Evolutionary conservation across 2,329 filamentous ascomycete genomes (phyloP).

Genomic region (Pseudocercospora eumusae): DNA sequence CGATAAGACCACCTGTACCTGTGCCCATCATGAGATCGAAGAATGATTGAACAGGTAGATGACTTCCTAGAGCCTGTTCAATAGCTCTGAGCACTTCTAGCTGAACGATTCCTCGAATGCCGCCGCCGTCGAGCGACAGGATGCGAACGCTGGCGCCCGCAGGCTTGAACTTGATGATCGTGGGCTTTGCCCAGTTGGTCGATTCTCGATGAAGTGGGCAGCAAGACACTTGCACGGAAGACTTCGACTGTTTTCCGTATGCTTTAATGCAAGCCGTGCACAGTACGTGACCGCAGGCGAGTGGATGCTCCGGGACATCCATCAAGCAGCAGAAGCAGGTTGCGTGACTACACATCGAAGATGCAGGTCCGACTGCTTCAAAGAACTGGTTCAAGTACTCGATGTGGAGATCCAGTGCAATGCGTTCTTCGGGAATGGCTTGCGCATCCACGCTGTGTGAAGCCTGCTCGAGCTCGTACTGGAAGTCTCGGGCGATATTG

Average conservation of each 20-base stretch:
- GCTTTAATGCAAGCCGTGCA: slow-evolving; percentile 47
- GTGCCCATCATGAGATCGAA: slow-evolving; percentile 55
- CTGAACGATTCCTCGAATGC: slow-evolving; percentile 50
- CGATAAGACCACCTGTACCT: slow-evolving; percentile 50
- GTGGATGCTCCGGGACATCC: slow-evolving; percentile 46
- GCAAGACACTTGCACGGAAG: slow-evolving; percentile 32
- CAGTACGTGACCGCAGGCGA: slow-evolving; percentile 52
- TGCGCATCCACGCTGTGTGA: slow-evolving; percentile 33
- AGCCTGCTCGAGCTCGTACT: slow-evolving; percentile 37
- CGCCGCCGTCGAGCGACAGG: slow-evolving; percentile 44
- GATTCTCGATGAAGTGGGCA: slow-evolving; percentile 41
- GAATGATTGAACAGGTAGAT: slow-evolving; percentile 48
- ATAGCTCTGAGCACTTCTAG: slow-evolving; percentile 48
- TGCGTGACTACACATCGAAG: slow-evolving; percentile 38
- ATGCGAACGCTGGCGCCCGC: slow-evolving; percentile 35
- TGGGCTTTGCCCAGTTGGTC: slow-evolving; percentile 41
- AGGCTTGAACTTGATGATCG: slow-evolving; percentile 35
- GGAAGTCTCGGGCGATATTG: slow-evolving; percentile 36
- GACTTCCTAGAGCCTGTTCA: slow-evolving; percentile 43
- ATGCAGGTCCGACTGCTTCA: slow-evolving; percentile 43
- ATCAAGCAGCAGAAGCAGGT: slow-evolving; percentile 53
- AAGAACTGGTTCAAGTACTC: slow-evolving; percentile 43
- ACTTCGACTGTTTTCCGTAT: slow-evolving; percentile 38
- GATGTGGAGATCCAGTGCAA: slow-evolving; percentile 36
- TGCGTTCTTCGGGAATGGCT: slow-evolving; percentile 36